These are phyloP conservation scores for Forsythia suspensa DNA, from an alignment of 257 asterid genomes.

Conservation along the genomic window DNA sequence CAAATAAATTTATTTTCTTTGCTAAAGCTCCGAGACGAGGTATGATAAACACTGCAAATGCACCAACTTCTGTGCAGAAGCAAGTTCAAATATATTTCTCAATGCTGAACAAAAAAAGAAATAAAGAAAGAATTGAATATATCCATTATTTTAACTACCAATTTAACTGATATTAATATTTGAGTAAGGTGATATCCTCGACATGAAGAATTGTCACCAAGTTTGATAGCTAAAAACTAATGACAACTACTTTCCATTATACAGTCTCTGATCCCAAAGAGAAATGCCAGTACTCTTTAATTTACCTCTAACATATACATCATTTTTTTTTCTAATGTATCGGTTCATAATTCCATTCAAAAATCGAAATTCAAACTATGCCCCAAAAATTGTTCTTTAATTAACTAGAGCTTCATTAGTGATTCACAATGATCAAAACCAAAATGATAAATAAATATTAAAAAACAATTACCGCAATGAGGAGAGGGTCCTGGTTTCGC, in stretches of 20 bases:
- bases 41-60: neutral
- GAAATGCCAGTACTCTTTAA: neutral
- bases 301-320: neutral
- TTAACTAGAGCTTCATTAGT: neutral
- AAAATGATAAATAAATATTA: constrained; percentile 3
- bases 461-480: constrained; percentile 47
- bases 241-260: neutral
- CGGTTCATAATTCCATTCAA: neutral
- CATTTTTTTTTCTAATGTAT: neutral
- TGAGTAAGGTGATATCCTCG: neutral
- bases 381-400: constrained; percentile 4
- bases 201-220: neutral
- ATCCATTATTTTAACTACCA: neutral
- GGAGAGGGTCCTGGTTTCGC: constrained; percentile 60
- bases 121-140: neutral
- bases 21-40: neutral
- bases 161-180: neutral
- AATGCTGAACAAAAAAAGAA: neutral
- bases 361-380: neutral
- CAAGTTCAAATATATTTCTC: neutral
- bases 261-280: neutral
- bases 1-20: neutral
- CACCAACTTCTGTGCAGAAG: neutral
- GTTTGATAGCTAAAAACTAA: neutral
- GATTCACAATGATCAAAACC: neutral